phyloP scores from a whole-genome alignment of 257 asterid genomes.

The Solanum chiquidenum region DNA sequence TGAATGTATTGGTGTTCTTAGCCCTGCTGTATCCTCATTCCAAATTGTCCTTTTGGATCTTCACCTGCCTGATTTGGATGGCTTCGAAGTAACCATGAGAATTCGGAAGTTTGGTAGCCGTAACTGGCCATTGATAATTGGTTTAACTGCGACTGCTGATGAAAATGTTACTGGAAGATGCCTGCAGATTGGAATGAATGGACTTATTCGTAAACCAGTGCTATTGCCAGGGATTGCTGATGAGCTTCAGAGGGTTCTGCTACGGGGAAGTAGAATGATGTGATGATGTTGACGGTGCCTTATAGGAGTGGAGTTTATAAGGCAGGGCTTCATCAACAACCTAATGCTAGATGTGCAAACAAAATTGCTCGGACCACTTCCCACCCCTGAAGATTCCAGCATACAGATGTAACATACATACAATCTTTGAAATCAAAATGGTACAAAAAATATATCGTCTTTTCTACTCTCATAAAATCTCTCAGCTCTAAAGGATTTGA shows the following conservation, averaged over 20 bases:
- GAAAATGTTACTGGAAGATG: slow-evolving; percentile 46
- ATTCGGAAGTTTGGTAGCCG: slow-evolving; percentile 70
- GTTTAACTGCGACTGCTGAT: slow-evolving; percentile 51
- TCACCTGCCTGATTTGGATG: slow-evolving; percentile 78
- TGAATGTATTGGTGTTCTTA: slow-evolving; percentile 62
- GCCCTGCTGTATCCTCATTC: slow-evolving; percentile 35
- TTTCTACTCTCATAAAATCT: not conserved
- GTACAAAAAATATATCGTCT: not conserved
- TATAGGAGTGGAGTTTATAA: not conserved
- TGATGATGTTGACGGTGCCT: slow-evolving; percentile 6
- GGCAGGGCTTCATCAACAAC: not conserved
- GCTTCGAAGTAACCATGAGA: slow-evolving; percentile 62
- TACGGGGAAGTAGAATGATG: slow-evolving; percentile 38
- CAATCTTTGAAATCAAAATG: not conserved
- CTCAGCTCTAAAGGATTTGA: not conserved
- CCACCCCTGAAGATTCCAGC: not conserved
- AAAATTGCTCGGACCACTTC: not conserved
- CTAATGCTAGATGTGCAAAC: not conserved
- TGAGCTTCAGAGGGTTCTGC: slow-evolving; percentile 53
- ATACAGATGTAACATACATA: not conserved
- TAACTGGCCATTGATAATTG: slow-evolving; percentile 73
- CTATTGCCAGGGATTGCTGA: slow-evolving; percentile 52
- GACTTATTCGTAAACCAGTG: slow-evolving; percentile 66
- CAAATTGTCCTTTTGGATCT: slow-evolving; percentile 78
- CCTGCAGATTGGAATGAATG: slow-evolving; percentile 65